These are phyloP conservation scores for Mortierella antarctica DNA, from an alignment of 192 early-diverging fungal species.

Conservation along the genomic window DNA sequence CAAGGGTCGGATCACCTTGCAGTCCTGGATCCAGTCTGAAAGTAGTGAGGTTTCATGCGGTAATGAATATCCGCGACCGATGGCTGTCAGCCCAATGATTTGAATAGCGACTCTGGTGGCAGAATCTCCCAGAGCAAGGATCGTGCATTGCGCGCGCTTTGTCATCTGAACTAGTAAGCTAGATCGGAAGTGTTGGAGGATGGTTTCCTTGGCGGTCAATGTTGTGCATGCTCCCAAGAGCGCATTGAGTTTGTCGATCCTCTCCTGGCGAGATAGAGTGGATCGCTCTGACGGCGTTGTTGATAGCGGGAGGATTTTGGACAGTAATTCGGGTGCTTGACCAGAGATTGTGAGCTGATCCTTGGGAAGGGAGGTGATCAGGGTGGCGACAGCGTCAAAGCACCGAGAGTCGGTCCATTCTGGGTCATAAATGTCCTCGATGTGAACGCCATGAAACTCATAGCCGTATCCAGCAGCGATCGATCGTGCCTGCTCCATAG, in stretches of 20 bases:
- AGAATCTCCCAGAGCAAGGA: slow-evolving; percentile 81
- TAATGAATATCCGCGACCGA: slow-evolving; percentile 88
- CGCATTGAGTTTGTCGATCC: slow-evolving; percentile 56
- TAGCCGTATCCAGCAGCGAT: slow-evolving; percentile 57
- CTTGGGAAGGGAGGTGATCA: slow-evolving; percentile 40
- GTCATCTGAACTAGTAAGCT: slow-evolving; percentile 64
- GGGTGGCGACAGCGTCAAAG: slow-evolving; percentile 44
- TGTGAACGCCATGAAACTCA: slow-evolving; percentile 54
- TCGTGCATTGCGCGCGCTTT: slow-evolving; percentile 64
- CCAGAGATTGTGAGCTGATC: slow-evolving; percentile 35
- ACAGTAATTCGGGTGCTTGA: slow-evolving; percentile 36
- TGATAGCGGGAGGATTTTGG: slow-evolving; percentile 20
- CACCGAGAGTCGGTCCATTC: slow-evolving; percentile 51
- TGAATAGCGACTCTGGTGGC: slow-evolving; percentile 82
- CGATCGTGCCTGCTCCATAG: slow-evolving; percentile 49
- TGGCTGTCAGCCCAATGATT: slow-evolving; percentile 79
- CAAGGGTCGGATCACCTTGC: slow-evolving; percentile 78
- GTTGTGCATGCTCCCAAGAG: slow-evolving; percentile 69
- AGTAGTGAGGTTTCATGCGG: slow-evolving; percentile 78
- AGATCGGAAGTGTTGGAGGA: slow-evolving; percentile 72
- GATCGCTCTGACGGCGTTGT: not conserved
- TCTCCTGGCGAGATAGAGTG: slow-evolving; percentile 23
- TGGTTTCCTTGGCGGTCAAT: slow-evolving; percentile 75
- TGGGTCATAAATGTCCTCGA: slow-evolving; percentile 76
- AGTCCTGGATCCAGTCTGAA: slow-evolving; percentile 62